These are phyloP conservation scores for Pigoraptor vietnamica DNA, from an alignment of 78 protist species.

Conservation along the genomic window DNA sequence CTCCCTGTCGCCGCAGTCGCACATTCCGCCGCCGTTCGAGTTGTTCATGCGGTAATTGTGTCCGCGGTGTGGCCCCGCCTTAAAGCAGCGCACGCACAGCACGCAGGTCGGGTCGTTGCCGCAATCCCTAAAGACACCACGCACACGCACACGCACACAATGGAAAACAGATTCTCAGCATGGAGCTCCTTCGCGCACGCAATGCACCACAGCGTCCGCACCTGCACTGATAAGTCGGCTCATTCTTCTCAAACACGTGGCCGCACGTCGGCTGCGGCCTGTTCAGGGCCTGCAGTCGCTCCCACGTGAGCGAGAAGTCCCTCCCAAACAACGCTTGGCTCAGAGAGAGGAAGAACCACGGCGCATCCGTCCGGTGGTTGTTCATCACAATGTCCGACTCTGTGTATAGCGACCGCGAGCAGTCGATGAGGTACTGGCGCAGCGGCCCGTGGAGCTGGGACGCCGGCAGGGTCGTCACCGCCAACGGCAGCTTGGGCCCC, in stretches of 20 bases:
- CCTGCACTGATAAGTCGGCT: not conserved
- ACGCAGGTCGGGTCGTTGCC: constrained; percentile 7
- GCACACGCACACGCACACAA: not conserved
- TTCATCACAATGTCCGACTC: not conserved
- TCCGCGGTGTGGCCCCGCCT: not conserved
- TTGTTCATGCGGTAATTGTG: not conserved
- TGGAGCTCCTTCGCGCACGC: not conserved
- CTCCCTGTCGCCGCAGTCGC: constrained; percentile 4
- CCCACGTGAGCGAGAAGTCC: not conserved
- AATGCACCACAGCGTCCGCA: not conserved
- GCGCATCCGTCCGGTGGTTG: not conserved
- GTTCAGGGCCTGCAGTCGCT: not conserved
- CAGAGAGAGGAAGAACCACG: not conserved
- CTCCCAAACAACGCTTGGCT: not conserved
- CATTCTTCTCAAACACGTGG: not conserved
- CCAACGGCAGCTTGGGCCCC: not conserved
- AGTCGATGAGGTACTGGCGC: not conserved
- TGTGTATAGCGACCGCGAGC: not conserved
- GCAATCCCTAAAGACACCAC: not conserved
- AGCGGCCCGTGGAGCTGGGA: not conserved
- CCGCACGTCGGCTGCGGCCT: not conserved
- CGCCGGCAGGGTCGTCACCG: not conserved
- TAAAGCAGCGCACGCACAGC: not conserved
- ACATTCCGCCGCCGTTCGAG: not conserved
- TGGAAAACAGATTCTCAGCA: too few relatives aligned